Evolutionary conservation across 768 basidiomycete genomes (phyloP), one percentile per base, ranked within the genome.

Genomic region (Russula earlei): DNA sequence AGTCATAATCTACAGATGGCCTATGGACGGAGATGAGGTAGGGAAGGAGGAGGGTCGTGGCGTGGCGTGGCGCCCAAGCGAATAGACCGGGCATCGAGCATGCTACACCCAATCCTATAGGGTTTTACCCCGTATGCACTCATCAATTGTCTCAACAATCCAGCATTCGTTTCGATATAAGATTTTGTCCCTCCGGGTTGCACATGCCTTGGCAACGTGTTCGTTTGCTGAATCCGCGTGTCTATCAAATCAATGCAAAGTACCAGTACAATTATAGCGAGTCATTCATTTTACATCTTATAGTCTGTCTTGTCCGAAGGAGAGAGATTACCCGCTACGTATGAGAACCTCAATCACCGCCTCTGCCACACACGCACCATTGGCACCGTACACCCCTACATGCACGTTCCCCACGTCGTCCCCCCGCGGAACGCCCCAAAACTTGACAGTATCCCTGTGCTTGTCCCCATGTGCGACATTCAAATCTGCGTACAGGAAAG

Each of bases 1-100:
- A 91, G 75, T 91, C 90, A 79, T 91, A 60, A 63, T 49, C 33
- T 31, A 27, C 27, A 15, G 45, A 40, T 36, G 19, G 37, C 24
- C 25, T 22, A 33, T 45, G 27, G n/a, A 45, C 25, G 41, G 27
- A 25, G 44, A 31, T 33, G 42, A 10, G 22, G 24, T 29, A 52
- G 14, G 31, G 34, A 24, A 31, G 19, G 48, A 36, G 45, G 49
- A 15, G 27, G 40, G 12, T 20, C 10, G 37, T 22, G 45, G 19
- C 14, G 22, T 50, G 37, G 37, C 14, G 31, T n/a, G 22, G 25
- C 20, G 44, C 46, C 37, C 48, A 9, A 41, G 55, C 17, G 44
- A 48, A 49, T 55, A 49, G 53, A 58, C 34, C 17, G 37, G 37
- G 44, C 29, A 36, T 4, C 15, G 55, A 42, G 45, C 46, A 52